Evolutionary conservation across 1,139 yeast species (phyloP).

Genomic region (Protomyces pachydermus): DNA sequence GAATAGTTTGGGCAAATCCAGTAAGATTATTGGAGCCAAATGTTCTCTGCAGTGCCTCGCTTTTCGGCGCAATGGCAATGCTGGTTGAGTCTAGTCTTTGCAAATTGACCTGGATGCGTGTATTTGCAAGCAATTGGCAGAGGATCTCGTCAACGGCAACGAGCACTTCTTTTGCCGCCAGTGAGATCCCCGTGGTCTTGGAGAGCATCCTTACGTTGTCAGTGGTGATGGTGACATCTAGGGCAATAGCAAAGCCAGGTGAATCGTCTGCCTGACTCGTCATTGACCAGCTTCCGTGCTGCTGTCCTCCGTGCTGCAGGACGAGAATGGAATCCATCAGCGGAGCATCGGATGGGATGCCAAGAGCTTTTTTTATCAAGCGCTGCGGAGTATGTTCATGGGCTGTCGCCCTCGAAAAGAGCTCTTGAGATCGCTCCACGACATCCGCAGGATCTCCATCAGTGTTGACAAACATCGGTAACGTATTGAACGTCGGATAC

Average conservation of each 20-base stretch:
- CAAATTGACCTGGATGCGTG: neutral
- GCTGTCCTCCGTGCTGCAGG: constrained; percentile 25
- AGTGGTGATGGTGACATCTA: constrained; percentile 4
- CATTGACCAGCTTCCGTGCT: neutral
- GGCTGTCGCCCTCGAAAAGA: constrained; percentile 18
- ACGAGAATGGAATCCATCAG: constrained; percentile 32
- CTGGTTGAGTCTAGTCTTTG: neutral
- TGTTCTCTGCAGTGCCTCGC: neutral
- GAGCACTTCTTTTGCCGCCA: neutral
- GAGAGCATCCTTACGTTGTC: neutral
- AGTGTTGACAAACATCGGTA: constrained; percentile 30
- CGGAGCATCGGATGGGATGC: constrained; percentile 2
- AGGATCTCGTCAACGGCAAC: neutral
- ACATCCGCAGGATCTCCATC: constrained; percentile 9
- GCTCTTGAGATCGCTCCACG: constrained; percentile 22
- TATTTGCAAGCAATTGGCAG: neutral
- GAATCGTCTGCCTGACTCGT: neutral
- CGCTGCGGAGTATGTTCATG: constrained; percentile 33
- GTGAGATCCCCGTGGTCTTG: neutral
- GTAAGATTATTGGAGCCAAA: neutral
- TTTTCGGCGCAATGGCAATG: neutral
- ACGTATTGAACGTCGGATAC: constrained; percentile 34
- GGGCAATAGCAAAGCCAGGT: constrained; percentile 13
- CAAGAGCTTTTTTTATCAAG: constrained; percentile 31
- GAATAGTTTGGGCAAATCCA: neutral